Base-by-base conservation (phyloP, 139 green algal species). In the Chlamydomonas asymmetrica region DNA sequence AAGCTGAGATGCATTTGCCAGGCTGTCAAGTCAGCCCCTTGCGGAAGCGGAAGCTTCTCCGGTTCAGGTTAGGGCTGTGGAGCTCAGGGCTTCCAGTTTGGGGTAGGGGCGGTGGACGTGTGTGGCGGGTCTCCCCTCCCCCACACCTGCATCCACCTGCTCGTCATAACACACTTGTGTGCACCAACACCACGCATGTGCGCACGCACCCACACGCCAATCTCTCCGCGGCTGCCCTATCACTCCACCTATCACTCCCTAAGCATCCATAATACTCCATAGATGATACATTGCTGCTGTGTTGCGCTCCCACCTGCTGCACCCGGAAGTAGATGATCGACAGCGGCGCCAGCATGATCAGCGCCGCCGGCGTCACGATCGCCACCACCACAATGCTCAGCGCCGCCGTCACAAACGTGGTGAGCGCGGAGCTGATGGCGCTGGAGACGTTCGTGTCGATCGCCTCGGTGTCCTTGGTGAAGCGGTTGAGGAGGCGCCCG, bases 381-480 rank as follows among this genome's bases (percentile, higher is more conserved):
- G 87, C 68, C 38, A 96, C 85, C 37, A 94, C 84, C 22, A 88
- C 64, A 22, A 96, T 74, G 5, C 81, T 86, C 66, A 94, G 57
- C 45, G 86, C 62, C 23, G 86, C 82, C 38, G 66, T 66, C 3
- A 83, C 73, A 13, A 76, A 41, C 67, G 73, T 83, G 38, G 76
- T 82, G 18, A 89, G 75, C 1, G 80, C 71, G 25, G 65, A 77
- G 72, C 78, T 84, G 63, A 88, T 80, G 35, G 71, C 49, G 29
- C 64, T 57, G 37, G 66, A 68, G 61, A 82, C 72, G 74, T 84
- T 76, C 23, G 78, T 73, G 77, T 97, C 92, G 29, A 95, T 77
- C 0, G 88, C 76, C 78, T 97, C 92, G 3, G 80, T 92, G 84
- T 97, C 93, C 62, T 89, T 91, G 52, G 91, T 94, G 73, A 97